Percentiles rank a stretch among this genome's conserved stretches.
These are phyloP conservation scores for Aquanectria penicillioides DNA, from an alignment of 2,329 filamentous ascomycete species.

Conservation along the genomic window DNA sequence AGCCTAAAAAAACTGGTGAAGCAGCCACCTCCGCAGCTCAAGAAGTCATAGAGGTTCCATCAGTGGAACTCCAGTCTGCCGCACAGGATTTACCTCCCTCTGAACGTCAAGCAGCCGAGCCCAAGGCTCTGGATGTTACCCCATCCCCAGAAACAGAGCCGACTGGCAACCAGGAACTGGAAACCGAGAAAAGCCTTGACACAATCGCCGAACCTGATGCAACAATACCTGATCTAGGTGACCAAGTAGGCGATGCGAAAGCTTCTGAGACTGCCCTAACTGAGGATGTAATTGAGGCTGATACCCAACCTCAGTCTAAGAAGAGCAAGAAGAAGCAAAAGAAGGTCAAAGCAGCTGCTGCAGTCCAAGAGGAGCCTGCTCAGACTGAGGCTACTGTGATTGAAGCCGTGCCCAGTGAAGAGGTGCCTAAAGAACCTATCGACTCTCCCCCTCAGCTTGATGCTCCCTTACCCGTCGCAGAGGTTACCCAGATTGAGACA, in stretches of 20 bases:
- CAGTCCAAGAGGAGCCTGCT: conserved; percentile 15
- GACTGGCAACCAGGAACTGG: neutral
- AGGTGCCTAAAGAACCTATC: conserved; percentile 1
- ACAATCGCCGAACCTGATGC: conserved; percentile 10
- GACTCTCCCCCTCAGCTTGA: neutral
- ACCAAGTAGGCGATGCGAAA: neutral
- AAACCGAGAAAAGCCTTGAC: conserved; percentile 9
- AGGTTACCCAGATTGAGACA: too few species aligned
- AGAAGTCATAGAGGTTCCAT: neutral
- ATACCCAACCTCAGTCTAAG: conserved; percentile 25
- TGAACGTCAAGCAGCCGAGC: conserved; percentile 6
- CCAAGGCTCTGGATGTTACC: neutral
- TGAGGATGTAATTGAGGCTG: conserved; percentile 29
- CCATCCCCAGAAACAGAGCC: neutral
- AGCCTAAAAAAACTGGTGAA: neutral
- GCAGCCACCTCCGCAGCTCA: neutral
- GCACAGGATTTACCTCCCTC: neutral
- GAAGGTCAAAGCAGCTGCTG: conserved; percentile 32
- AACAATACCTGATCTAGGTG: conserved; percentile 2
- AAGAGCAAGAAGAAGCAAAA: conserved; percentile 41
- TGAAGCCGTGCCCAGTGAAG: conserved; percentile 8
- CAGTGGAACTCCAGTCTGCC: neutral
- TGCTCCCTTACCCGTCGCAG: neutral
- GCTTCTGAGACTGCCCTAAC: neutral
- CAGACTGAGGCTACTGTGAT: conserved; percentile 2